These are phyloP conservation scores for Saccharomyces pastorianus DNA, from an alignment of 1,139 yeast genomes.

Conservation along the genomic window DNA sequence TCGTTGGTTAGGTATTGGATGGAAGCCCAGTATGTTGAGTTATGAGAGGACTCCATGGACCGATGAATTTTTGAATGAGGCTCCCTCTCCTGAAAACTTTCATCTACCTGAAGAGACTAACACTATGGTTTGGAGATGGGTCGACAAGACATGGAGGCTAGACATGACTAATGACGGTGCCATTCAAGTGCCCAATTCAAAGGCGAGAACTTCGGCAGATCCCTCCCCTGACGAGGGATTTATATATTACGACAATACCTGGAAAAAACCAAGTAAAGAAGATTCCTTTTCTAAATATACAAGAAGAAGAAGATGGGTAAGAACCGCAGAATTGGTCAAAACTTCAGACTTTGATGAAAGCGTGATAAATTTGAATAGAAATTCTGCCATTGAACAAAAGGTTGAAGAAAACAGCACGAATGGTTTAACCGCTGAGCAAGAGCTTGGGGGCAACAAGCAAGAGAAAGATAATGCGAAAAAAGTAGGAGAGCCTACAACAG, in stretches of 20 bases:
- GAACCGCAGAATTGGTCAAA: conserved; percentile 79
- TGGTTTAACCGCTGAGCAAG: not conserved
- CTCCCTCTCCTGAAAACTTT: conserved; percentile 70
- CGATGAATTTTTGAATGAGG: conserved; percentile 87
- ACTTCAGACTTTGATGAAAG: conserved; percentile 2
- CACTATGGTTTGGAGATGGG: conserved; percentile 90
- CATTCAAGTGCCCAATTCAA: conserved; percentile 56
- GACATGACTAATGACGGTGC: conserved; percentile 89
- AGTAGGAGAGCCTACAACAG: conserved; percentile 33
- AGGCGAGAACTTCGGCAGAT: conserved; percentile 68
- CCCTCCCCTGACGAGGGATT: conserved; percentile 80
- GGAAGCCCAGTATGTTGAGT: conserved; percentile 86
- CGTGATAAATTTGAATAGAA: not conserved
- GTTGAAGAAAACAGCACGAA: not conserved
- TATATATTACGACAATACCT: conserved; percentile 82
- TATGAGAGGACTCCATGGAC: conserved; percentile 97
- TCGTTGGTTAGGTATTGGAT: conserved; percentile 95
- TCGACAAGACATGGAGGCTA: conserved; percentile 84
- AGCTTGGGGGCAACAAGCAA: not conserved
- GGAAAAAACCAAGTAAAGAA: conserved; percentile 88
- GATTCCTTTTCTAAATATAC: conserved; percentile 88
- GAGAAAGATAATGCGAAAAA: not conserved
- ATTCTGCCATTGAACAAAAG: not conserved
- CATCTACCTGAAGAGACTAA: conserved; percentile 65
- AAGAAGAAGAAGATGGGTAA: conserved; percentile 89